phyloP scores from a whole-genome alignment of 768 basidiomycete genomes.

The Leucocoprinus leucothites region DNA sequence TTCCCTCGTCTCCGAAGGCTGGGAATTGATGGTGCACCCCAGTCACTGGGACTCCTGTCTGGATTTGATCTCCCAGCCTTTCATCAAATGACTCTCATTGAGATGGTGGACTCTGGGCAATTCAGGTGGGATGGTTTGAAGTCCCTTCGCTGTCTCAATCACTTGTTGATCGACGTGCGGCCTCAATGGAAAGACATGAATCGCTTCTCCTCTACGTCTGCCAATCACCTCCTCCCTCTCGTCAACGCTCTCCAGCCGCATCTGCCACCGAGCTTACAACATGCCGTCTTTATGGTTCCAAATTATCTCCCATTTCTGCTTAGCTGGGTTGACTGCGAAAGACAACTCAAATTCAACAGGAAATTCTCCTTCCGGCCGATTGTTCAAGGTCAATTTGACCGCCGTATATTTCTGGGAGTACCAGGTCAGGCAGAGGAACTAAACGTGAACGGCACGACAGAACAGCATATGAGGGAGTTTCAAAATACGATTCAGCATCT shows the following conservation, averaged over 20 bases:
- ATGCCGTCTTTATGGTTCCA: slow-evolving; percentile 4
- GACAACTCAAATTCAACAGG: neutral
- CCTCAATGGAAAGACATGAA: neutral
- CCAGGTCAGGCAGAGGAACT: neutral
- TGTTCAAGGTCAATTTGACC: neutral
- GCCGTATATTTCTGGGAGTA: neutral
- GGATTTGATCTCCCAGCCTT: neutral
- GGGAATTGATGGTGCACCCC: neutral
- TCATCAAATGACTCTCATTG: neutral
- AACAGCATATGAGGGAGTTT: neutral
- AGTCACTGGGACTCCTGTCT: neutral
- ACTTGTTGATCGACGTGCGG: neutral
- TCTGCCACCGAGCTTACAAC: neutral
- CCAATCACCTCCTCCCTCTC: neutral
- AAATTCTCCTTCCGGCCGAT: neutral
- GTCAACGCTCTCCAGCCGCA: neutral
- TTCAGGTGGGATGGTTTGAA: neutral
- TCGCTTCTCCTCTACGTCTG: neutral
- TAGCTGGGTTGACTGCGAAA: neutral
- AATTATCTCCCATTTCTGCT: slow-evolving; percentile 2
- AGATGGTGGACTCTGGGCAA: neutral
- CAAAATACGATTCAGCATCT: neutral
- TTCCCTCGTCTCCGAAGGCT: neutral
- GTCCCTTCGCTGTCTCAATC: neutral
- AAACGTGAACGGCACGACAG: neutral